A percentile compares a stretch with the other conserved stretches of the same genome.
Conservation (phyloP, 352 stramenopile species). For the Globisporangium solare region DNA sequence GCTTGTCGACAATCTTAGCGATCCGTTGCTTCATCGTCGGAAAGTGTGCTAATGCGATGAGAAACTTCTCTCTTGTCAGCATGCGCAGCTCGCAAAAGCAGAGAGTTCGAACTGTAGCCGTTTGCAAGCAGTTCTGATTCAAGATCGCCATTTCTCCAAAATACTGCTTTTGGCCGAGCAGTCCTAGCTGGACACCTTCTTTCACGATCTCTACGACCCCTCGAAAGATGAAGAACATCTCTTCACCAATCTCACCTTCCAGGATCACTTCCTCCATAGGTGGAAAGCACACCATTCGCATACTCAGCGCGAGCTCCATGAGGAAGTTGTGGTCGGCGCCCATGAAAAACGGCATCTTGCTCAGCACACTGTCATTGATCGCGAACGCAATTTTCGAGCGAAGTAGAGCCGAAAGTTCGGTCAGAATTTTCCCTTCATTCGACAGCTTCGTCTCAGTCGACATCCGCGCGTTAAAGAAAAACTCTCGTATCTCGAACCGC, state of each 20-base stretch:
- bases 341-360: conserved; percentile 75
- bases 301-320: conserved; percentile 71
- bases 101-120: conserved; percentile 57
- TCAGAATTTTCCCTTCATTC: conserved; percentile 62
- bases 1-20: conserved; percentile 69
- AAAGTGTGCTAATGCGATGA: conserved; percentile 42
- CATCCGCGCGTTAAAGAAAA: conserved; percentile 68
- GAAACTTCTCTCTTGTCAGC: conserved; percentile 57
- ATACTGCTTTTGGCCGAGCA: conserved; percentile 72
- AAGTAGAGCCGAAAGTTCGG: conserved; percentile 60
- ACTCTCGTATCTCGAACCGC: conserved; percentile 72
- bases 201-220: conserved; percentile 58
- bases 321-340: conserved; percentile 74
- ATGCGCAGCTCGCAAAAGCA: conserved; percentile 73
- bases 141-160: conserved; percentile 78
- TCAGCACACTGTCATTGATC: conserved; percentile 75
- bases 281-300: conserved; percentile 75
- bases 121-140: conserved; percentile 48
- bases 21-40: conserved; percentile 67
- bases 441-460: conserved; percentile 58
- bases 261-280: conserved; percentile 59
- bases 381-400: conserved; percentile 72
- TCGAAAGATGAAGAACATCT: conserved; percentile 78
- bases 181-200: conserved; percentile 39
- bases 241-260: conserved; percentile 61